Evolutionary conservation across 1,284 basidiomycete genomes (phyloP), one percentile per base, ranked within the genome.

Genomic region (Dichomitus squalens): DNA sequence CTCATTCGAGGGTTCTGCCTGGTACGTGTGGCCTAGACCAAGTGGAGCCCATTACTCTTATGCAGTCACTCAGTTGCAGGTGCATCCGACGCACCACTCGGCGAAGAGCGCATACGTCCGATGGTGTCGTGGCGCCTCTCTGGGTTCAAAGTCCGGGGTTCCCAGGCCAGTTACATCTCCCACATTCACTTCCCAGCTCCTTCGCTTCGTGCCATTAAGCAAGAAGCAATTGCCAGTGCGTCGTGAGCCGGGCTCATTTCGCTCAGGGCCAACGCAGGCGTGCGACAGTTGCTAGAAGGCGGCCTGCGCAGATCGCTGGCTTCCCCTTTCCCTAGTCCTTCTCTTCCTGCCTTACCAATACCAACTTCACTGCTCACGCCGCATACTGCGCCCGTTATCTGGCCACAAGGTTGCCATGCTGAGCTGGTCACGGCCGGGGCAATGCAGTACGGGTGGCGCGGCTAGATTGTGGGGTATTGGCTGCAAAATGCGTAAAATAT

Each of bases 341-440:
- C 54, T 36, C 31, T 46, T 57, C 52, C 55, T 12, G 18, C 44
- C 29, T 47, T 47, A 18, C 18, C 18, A 33, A 34, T 21, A 5
- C 27, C 44, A 34, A 47, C n/a, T 47, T 47, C 29, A 29, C 58
- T 58, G 49, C 52, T 49, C 55, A 50, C 41, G 31, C 46, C 33
- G 36, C 39, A 40, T 50, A 35, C 60, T 64, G 60, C 63, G 60
- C 60, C 49, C 46, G 58, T 64, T 64, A 63, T 63, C 63, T 44
- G 34, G 46, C 41, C 52, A 44, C 43, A 25, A 43, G 43, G n/a
- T 21, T 39, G 43, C 29, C 39, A 34, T 43, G 53, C 36, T 16
- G n/a, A 20, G 29, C 36, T 35, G 46, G 25, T 44, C 29, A 31
- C 25, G 52, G 23, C 29, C 18, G 29, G 44, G 29, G 11, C 29